Evolutionary conservation across 2,329 filamentous ascomycete species (phyloP).

Genomic region (Rhexocercosporidium sp.): DNA sequence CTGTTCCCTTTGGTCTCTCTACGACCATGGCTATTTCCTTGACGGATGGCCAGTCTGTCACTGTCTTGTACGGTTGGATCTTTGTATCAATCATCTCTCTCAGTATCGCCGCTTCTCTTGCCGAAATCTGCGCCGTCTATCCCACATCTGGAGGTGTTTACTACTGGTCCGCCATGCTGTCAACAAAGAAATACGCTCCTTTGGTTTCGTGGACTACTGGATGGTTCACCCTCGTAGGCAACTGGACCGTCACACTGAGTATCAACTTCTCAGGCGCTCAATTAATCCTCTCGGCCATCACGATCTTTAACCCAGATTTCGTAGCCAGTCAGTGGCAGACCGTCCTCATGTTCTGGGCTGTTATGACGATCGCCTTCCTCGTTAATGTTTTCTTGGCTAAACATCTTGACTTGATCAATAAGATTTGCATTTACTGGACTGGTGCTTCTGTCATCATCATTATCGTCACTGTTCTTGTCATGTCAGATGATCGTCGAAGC

Average conservation of each 20-base stretch:
- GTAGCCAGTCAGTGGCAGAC: slow-evolving; percentile 72
- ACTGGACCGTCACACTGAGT: slow-evolving; percentile 68
- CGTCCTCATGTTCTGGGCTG: slow-evolving; percentile 73
- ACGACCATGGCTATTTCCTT: slow-evolving; percentile 73
- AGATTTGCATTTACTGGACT: slow-evolving; percentile 77
- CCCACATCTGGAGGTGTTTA: slow-evolving; percentile 73
- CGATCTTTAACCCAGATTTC: slow-evolving; percentile 73
- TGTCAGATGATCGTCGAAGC: slow-evolving; percentile 61
- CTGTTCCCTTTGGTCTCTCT: slow-evolving; percentile 59
- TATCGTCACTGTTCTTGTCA: slow-evolving; percentile 60
- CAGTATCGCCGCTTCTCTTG: slow-evolving; percentile 68
- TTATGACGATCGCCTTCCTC: slow-evolving; percentile 67
- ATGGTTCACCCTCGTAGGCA: slow-evolving; percentile 74
- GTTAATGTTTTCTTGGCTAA: slow-evolving; percentile 69
- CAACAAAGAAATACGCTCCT: slow-evolving; percentile 67
- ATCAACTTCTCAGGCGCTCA: slow-evolving; percentile 78
- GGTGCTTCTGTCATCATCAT: slow-evolving; percentile 70
- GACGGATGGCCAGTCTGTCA: slow-evolving; percentile 70
- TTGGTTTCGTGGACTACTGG: slow-evolving; percentile 73
- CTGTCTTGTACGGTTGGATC: slow-evolving; percentile 73
- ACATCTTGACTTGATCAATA: slow-evolving; percentile 71
- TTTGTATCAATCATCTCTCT: slow-evolving; percentile 67
- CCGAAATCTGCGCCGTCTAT: slow-evolving; percentile 72
- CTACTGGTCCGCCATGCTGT: slow-evolving; percentile 73
- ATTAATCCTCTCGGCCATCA: slow-evolving; percentile 68